A percentile compares a stretch with the other conserved stretches of the same genome.
phyloP scores from a whole-genome alignment of 257 asterid genomes.

The Avicennia marina region DNA sequence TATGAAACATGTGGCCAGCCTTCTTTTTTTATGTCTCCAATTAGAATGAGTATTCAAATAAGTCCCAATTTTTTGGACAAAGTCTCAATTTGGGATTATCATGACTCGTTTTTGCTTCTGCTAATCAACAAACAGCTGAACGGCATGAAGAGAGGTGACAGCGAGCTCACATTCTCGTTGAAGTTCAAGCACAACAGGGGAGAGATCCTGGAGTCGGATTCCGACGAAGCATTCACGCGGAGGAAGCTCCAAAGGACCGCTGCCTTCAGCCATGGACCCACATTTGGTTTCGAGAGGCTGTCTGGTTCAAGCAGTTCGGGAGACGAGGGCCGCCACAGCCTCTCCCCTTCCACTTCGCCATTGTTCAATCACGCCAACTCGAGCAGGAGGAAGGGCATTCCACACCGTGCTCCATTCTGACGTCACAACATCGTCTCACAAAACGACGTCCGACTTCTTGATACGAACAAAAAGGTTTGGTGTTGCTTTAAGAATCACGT shows the following conservation, averaged over 20 bases:
- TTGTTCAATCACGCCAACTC: constrained; percentile 46
- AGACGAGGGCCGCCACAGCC: constrained; percentile 24
- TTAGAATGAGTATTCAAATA: background rate
- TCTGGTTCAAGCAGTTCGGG: constrained; percentile 25
- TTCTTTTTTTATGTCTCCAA: too few species aligned
- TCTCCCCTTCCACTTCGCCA: constrained; percentile 62
- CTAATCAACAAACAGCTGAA: constrained; percentile 34
- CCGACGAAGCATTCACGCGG: constrained; percentile 37
- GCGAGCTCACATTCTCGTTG: constrained; percentile 39
- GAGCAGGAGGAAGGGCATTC: constrained; percentile 63
- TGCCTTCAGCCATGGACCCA: constrained; percentile 2
- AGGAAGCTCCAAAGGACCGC: constrained; percentile 28
- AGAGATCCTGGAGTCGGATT: constrained; percentile 25
- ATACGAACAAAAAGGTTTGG: too few species aligned
- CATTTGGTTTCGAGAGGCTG: constrained; percentile 14
- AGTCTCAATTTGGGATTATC: background rate
- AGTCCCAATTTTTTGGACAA: background rate
- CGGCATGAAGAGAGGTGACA: constrained; percentile 43
- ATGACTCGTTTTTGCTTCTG: too few species aligned
- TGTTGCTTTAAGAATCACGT: too few species aligned
- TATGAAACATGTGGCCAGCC: too few species aligned
- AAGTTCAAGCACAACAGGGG: constrained; percentile 29
- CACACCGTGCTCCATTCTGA: constrained; percentile 71
- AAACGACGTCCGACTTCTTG: too few species aligned
- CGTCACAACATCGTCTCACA: too few species aligned